phyloP scores from a whole-genome alignment of 2,329 filamentous ascomycete species.

The Pochonia chlamydosporia region DNA sequence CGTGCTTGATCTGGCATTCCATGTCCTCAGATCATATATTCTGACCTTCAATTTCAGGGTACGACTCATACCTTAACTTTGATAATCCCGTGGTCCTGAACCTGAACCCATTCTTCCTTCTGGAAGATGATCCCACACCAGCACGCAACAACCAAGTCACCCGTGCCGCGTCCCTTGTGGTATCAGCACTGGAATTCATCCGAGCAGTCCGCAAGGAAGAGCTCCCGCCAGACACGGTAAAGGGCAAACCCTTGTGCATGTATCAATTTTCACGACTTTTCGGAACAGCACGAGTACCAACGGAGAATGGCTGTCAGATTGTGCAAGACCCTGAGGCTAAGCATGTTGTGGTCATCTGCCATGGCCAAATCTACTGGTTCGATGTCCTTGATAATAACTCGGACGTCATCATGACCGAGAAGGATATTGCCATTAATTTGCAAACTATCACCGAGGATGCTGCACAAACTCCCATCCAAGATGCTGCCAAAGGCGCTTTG shows the following conservation, averaged over 20 bases:
- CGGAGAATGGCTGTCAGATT: constrained; percentile 91
- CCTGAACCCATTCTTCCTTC: constrained; percentile 92
- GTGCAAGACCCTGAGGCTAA: constrained; percentile 90
- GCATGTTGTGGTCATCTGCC: constrained; percentile 87
- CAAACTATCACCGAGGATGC: constrained; percentile 91
- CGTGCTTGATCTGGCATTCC: background rate
- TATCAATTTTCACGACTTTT: constrained; percentile 96
- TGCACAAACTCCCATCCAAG: constrained; percentile 80
- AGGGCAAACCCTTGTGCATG: constrained; percentile 87
- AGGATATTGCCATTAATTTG: constrained; percentile 84
- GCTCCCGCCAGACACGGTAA: constrained; percentile 79
- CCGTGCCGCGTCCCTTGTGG: constrained; percentile 82
- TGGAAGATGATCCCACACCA: constrained; percentile 95
- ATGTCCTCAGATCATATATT: background rate
- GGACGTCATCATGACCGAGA: constrained; percentile 95
- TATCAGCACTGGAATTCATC: constrained; percentile 88
- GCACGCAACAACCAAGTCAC: constrained; percentile 96
- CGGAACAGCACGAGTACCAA: constrained; percentile 89
- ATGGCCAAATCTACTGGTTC: constrained; percentile 98
- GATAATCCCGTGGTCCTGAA: constrained; percentile 97
- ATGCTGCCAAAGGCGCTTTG: constrained; percentile 89
- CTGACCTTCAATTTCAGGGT: constrained; percentile 56
- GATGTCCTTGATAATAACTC: constrained; percentile 92
- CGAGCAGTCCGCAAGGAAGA: constrained; percentile 90
- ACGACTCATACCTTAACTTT: constrained; percentile 96